These are phyloP conservation scores for Triticum urartu DNA, from an alignment of 176 grass and related monocot genomes.

Conservation along the genomic window DNA sequence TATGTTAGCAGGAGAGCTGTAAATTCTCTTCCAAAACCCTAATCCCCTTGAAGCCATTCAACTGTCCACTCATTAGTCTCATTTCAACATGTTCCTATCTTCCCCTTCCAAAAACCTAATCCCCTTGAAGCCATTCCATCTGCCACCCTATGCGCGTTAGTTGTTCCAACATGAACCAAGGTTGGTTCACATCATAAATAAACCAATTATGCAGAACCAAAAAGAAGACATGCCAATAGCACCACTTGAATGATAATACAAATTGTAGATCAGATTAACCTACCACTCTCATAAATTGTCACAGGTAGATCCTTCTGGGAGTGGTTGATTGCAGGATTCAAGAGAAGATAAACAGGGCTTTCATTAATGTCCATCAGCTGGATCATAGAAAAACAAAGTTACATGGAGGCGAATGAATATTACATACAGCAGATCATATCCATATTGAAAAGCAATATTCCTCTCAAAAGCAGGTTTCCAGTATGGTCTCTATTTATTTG, in stretches of 20 bases:
- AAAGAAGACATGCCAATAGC: not conserved
- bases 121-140: not conserved
- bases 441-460: not conserved
- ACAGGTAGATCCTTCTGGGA: conserved; percentile 97
- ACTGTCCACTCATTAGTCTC: not conserved
- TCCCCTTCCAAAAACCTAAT: not conserved
- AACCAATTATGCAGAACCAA: not conserved
- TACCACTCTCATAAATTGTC: conserved; percentile 95
- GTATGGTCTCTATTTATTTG: not conserved
- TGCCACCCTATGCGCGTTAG: not conserved
- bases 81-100: not conserved
- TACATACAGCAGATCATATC: conserved; percentile 17
- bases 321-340: conserved; percentile 95
- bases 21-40: not conserved
- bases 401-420: not conserved
- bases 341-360: conserved; percentile 90
- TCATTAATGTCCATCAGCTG: conserved; percentile 99
- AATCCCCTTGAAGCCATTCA: too few relatives aligned
- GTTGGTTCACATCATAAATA: not conserved
- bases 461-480: not conserved
- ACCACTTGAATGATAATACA: not conserved
- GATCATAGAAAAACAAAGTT: conserved; percentile 32
- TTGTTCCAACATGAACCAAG: not conserved
- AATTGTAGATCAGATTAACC: conserved; percentile 11
- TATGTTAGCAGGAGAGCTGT: too few relatives aligned